A percentile compares a stretch with the other conserved stretches of the same genome.
These are phyloP conservation scores for Daedaleopsis nitida DNA, from an alignment of 768 basidiomycete genomes.

Conservation along the genomic window DNA sequence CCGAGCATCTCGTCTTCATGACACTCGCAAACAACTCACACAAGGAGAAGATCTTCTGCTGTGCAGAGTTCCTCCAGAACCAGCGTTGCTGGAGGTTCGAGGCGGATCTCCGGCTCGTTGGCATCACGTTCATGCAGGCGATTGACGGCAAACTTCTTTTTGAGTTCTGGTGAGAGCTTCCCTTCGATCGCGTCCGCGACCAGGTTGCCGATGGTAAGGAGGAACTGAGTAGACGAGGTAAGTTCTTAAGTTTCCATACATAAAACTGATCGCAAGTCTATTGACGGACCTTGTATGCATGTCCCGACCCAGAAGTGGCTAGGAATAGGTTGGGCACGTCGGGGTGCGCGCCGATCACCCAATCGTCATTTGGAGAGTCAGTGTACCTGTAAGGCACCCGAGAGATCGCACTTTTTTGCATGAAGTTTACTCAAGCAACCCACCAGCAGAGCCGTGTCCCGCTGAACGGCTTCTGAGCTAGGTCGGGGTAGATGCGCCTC, in stretches of 20 bases:
- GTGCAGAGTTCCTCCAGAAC: conserved; percentile 52
- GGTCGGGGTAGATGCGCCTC: conserved; percentile 67
- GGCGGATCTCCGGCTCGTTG: conserved; percentile 13
- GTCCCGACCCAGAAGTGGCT: conserved; percentile 88
- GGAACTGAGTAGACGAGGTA: conserved; percentile 55
- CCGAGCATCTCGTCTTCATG: neutral
- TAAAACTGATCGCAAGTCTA: neutral
- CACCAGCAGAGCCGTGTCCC: conserved; percentile 89
- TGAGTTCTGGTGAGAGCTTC: conserved; percentile 52
- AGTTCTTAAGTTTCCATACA: neutral
- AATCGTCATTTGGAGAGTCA: conserved; percentile 84
- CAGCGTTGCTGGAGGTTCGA: conserved; percentile 37
- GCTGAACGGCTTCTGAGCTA: conserved; percentile 71
- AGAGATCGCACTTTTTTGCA: conserved; percentile 1
- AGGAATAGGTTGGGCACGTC: conserved; percentile 62
- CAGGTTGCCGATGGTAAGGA: conserved; percentile 80
- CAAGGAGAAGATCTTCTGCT: conserved; percentile 41
- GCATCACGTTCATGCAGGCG: conserved; percentile 33
- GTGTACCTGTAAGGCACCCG: conserved; percentile 67
- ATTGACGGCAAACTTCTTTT: conserved; percentile 63
- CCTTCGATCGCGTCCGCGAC: conserved; percentile 74
- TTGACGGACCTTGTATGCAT: conserved; percentile 73
- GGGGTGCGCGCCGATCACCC: conserved; percentile 82
- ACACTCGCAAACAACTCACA: neutral
- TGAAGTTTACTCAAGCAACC: conserved; percentile 27